phyloP scores from a whole-genome alignment of 2,329 filamentous ascomycete species.

The Stylonectria norvegica region DNA sequence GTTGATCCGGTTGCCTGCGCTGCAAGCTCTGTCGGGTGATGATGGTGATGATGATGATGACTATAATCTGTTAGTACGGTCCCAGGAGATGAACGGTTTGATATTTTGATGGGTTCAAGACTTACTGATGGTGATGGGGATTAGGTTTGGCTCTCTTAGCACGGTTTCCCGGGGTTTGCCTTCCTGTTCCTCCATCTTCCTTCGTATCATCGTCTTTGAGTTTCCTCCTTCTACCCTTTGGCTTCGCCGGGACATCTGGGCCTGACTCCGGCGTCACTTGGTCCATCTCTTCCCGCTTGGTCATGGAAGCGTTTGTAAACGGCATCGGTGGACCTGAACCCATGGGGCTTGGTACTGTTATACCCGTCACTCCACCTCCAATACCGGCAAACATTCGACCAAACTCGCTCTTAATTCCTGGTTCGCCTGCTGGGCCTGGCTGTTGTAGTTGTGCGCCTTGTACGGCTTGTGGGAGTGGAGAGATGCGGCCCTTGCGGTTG shows the following conservation, averaged over 20 bases:
- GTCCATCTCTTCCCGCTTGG: constrained; percentile 53
- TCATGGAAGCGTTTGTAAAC: constrained; percentile 43
- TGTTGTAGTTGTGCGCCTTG: constrained; percentile 84
- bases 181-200: constrained; percentile 64
- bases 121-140: constrained; percentile 67
- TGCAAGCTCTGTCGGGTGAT: constrained; percentile 48
- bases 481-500: constrained; percentile 78
- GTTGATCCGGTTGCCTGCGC: constrained; percentile 41
- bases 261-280: constrained; percentile 42
- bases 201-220: constrained; percentile 70
- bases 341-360: constrained; percentile 51
- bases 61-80: constrained; percentile 27
- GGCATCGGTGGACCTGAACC: constrained; percentile 40
- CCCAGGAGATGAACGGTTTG: no score
- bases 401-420: constrained; percentile 91
- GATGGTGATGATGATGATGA: constrained; percentile 60
- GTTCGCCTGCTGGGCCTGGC: constrained; percentile 74
- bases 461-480: constrained; percentile 87
- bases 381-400: constrained; percentile 96
- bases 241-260: constrained; percentile 39
- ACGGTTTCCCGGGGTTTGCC: constrained; percentile 57
- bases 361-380: constrained; percentile 53
- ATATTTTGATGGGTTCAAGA: constrained; percentile 18
- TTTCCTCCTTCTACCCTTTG: constrained; percentile 62
- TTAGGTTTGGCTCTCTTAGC: constrained; percentile 68